Evolutionary conservation across 257 asterid species (phyloP).

Genomic region (Plectranthus barbatus): DNA sequence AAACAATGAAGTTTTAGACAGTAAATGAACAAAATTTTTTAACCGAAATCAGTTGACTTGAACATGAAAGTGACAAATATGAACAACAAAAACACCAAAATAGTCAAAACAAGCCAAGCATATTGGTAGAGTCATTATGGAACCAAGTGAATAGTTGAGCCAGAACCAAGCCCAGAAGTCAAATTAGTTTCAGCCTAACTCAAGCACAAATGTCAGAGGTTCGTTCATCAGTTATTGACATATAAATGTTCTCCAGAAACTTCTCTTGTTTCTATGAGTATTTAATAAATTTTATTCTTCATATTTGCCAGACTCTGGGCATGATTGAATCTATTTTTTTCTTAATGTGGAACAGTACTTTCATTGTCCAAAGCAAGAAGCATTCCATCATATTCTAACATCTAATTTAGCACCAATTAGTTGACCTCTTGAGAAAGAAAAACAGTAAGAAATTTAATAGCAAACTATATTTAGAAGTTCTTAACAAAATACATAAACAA

Average conservation of each 20-base stretch:
- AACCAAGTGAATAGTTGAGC: background rate
- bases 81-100: background rate
- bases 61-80: background rate
- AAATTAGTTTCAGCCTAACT: conserved; percentile 4
- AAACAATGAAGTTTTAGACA: background rate
- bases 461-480: background rate
- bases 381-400: background rate
- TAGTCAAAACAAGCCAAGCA: background rate
- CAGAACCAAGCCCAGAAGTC: background rate
- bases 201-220: background rate
- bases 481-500: background rate
- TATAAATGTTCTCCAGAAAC: background rate
- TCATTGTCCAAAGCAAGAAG: background rate
- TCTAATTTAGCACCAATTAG: background rate
- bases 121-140: background rate
- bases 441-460: background rate
- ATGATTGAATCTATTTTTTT: background rate
- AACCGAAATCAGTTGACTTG: background rate
- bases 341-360: background rate
- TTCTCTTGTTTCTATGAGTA: background rate
- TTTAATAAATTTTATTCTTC: background rate
- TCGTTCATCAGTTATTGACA: background rate
- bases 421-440: background rate
- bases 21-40: background rate
- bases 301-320: background rate